phyloP scores from a whole-genome alignment of 2,329 filamentous ascomycete genomes.

The Plenodomus tracheiphilus region DNA sequence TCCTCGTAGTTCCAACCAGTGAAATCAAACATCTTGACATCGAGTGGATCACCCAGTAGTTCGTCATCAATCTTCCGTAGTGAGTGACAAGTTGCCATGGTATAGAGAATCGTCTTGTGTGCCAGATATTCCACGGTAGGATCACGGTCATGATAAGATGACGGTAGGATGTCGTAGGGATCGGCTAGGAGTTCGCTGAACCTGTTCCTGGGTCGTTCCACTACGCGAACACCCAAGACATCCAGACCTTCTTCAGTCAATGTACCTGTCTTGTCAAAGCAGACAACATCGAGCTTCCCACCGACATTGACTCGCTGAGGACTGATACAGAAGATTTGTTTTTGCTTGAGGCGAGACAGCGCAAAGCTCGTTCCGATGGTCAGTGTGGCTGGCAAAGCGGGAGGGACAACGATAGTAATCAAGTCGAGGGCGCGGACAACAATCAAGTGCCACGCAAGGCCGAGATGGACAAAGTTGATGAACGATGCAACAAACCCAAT shows the following conservation, averaged over 20 bases:
- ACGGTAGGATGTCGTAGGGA: conserved; percentile 61
- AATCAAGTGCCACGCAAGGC: conserved; percentile 85
- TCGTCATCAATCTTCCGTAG: conserved; percentile 84
- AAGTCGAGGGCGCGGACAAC: conserved; percentile 89
- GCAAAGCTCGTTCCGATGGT: conserved; percentile 98
- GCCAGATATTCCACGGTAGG: conserved; percentile 62
- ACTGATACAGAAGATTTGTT: conserved; percentile 96
- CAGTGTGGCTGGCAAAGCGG: conserved; percentile 88
- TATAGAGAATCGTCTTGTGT: conserved; percentile 77
- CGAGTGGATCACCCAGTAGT: conserved; percentile 88
- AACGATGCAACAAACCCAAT: conserved; percentile 90
- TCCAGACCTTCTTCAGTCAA: conserved; percentile 95
- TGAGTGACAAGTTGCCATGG: conserved; percentile 97
- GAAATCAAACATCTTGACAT: conserved; percentile 98
- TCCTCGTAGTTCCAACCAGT: conserved; percentile 93
- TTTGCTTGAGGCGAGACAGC: conserved; percentile 78
- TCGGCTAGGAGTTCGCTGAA: conserved; percentile 79
- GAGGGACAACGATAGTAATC: conserved; percentile 96
- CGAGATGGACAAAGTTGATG: conserved; percentile 86
- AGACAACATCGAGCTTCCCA: conserved; percentile 93
- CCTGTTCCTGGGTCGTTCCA: conserved; percentile 62
- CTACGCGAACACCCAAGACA: conserved; percentile 83
- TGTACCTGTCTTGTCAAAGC: conserved; percentile 99
- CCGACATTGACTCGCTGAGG: conserved; percentile 96
- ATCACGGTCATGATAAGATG: conserved; percentile 59